Evolutionary conservation across 2,329 filamentous ascomycete genomes (phyloP).

Genomic region (Scedosporium aurantiacum): DNA sequence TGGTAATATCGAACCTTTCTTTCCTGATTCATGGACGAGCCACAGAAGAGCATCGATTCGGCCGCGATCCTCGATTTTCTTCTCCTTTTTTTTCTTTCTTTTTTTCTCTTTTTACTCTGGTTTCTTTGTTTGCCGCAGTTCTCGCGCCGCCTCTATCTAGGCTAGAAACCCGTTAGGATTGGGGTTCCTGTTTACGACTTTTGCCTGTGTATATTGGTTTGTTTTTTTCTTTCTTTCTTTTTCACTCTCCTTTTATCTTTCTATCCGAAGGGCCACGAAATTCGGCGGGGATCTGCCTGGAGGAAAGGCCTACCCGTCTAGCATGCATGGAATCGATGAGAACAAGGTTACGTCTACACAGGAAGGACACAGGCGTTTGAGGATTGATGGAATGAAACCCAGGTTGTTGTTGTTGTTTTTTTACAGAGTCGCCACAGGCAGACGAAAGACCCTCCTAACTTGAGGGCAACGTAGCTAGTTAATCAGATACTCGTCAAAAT

Average conservation of each 20-base stretch:
- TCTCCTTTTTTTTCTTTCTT: too few species aligned
- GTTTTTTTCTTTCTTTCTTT: constrained; percentile 6
- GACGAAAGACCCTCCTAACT: background rate
- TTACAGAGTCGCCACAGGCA: background rate
- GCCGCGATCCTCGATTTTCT: too few species aligned
- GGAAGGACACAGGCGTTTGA: background rate
- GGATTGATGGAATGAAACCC: background rate
- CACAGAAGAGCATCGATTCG: too few species aligned
- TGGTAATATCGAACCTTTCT: too few species aligned
- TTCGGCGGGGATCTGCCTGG: background rate
- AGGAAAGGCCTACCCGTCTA: background rate
- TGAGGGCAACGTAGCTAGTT: background rate
- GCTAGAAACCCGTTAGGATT: background rate
- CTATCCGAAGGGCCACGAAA: background rate
- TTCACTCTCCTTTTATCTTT: background rate
- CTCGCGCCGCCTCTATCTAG: constrained; percentile 2
- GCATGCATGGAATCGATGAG: background rate
- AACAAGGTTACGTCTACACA: constrained; percentile 1
- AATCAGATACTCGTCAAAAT: background rate
- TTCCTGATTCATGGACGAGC: too few species aligned
- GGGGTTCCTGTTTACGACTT: background rate
- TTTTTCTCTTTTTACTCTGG: background rate
- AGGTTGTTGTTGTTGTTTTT: background rate
- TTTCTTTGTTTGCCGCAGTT: constrained; percentile 2
- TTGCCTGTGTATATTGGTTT: constrained; percentile 6